Evolutionary conservation across 306 rosid genomes (phyloP).

Genomic region (Prunus mira): DNA sequence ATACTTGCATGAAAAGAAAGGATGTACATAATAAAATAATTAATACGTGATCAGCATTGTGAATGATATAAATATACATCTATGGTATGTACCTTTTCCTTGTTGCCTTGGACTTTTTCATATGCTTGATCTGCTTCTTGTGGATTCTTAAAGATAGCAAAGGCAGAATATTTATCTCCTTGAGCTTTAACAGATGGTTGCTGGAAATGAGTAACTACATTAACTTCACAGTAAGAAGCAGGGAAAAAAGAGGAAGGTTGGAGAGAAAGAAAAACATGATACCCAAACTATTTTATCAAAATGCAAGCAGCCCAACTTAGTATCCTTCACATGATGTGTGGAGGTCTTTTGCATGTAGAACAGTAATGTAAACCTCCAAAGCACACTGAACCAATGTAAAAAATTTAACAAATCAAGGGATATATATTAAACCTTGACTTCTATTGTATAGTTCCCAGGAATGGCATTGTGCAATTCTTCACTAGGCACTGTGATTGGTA

Average conservation of each 20-base stretch:
- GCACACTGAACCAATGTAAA: not conserved
- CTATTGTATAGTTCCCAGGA: constrained; percentile 55
- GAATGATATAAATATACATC: not conserved
- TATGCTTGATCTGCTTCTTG: constrained; percentile 61
- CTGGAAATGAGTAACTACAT: constrained; percentile 26
- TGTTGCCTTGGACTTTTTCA: constrained; percentile 46
- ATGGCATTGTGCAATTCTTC: constrained; percentile 47
- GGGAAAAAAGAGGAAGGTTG: not conserved
- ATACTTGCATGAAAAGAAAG: not conserved
- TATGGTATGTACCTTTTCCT: constrained; percentile 41
- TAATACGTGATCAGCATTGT: not conserved
- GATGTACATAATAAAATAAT: not conserved
- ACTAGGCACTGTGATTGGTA: constrained; percentile 44
- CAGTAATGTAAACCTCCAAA: not conserved
- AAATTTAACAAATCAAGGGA: constrained; percentile 3
- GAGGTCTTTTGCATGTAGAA: not conserved
- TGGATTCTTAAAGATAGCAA: constrained; percentile 51
- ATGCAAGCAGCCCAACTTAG: not conserved
- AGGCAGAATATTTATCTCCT: constrained; percentile 51
- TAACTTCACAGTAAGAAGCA: not conserved
- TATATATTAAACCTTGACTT: constrained; percentile 52
- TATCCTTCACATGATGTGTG: not conserved
- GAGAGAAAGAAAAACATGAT: constrained; percentile 5
- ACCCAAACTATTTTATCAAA: not conserved
- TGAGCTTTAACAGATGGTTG: constrained; percentile 48